Conservation (phyloP, 2,329 filamentous ascomycete genomes). For the Calonectria ilicicola region DNA sequence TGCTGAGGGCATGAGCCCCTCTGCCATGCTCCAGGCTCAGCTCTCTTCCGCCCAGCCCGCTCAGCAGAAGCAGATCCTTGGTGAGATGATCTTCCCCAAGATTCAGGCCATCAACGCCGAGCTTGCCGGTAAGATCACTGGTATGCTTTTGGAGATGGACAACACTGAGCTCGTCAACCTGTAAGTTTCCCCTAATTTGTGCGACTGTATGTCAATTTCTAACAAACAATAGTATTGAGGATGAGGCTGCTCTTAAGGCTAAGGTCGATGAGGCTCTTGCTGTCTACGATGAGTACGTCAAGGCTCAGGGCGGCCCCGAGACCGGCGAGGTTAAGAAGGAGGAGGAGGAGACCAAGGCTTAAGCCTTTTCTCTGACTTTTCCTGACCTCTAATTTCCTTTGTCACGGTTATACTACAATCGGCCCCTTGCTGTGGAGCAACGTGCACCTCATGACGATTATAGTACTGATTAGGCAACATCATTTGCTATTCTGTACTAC, state of each 20-base stretch:
- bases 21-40: constrained; percentile 66
- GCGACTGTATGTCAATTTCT: constrained; percentile 30
- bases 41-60: constrained; percentile 68
- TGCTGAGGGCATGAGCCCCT: constrained; percentile 46
- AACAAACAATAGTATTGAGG: constrained; percentile 76
- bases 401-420: constrained; percentile 44
- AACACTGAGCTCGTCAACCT: constrained; percentile 93
- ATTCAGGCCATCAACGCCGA: constrained; percentile 95
- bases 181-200: constrained; percentile 70
- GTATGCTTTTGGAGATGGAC: constrained; percentile 99
- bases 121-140: constrained; percentile 98
- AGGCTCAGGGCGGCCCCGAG: constrained; percentile 72
- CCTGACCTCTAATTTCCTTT: constrained; percentile 43
- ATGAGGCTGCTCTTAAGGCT: constrained; percentile 87
- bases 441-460: constrained; percentile 39
- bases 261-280: constrained; percentile 98
- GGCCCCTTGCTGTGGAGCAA: constrained; percentile 41
- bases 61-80: constrained; percentile 98
- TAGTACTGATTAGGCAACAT: constrained; percentile 42
- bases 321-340: constrained; percentile 61
- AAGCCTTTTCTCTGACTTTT: constrained; percentile 35
- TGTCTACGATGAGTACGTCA: constrained; percentile 99
- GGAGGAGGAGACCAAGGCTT: constrained; percentile 58
- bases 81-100: constrained; percentile 98
- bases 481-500: constrained; percentile 44